Base-by-base conservation (phyloP, 208 protist species). In the Naegleria fowleri region DNA sequence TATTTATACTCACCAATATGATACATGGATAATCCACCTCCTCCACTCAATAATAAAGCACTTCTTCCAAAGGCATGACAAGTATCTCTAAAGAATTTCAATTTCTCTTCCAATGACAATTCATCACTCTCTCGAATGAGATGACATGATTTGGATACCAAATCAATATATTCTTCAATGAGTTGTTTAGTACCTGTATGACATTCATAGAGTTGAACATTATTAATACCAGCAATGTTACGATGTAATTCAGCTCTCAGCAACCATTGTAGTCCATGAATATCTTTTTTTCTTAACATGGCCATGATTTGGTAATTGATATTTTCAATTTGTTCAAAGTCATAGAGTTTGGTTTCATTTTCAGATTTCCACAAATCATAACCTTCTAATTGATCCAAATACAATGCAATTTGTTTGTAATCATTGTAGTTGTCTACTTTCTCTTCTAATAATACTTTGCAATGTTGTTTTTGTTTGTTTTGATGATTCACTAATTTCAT, bases 41-140 rank as follows among this genome's bases (percentile, higher is more conserved):
- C 96, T 33, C 95, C 96, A 90, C 93, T 95, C 25, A 97, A 91
- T 59, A 97, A 92, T 16, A 97, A 92, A 33, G 95, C 95, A n/a
- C 95, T 95, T 4, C 95, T 92, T 15, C 95, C 96, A 90, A 93
- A 96, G n/a, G 94, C 94, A 33, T 92, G 93, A 43, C 94, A 86
- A 48, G 94, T 93, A 87, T 95, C 91, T 41, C 91, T 91, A 38
- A 97, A 92, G 13, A 96, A 93, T 13, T 88, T 58, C 3, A 95
- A 79, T 36, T 96, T 95, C 58, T 94, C 93, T 19, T 84, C 25
- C 76, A 91, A 51, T 51, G 48, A 86, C 88, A 92, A 43, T 22
- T 22, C 39, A 59, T 55, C 33, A 19, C 41, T 33, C 11, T 48
- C n/a, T 36, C 7, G 11, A 58, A 88, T 88, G n/a, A 58, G 33